Percentiles rank a stretch among this genome's conserved stretches.
Evolutionary conservation across 768 basidiomycete species (phyloP).

Genomic region (Boletus rubropictus): DNA sequence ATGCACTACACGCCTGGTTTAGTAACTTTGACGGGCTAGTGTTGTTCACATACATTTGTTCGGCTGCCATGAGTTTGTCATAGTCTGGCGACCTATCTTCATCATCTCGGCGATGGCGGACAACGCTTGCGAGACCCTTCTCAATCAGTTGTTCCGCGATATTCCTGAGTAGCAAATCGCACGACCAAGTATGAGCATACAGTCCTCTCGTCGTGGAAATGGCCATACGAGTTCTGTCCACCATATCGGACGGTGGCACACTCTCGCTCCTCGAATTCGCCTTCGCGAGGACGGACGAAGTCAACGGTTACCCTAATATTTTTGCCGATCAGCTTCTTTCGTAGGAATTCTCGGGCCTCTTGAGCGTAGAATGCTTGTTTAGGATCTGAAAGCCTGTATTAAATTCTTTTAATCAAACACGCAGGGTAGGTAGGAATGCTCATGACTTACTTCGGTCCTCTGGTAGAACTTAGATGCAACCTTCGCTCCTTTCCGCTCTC

Average conservation of each 20-base stretch:
- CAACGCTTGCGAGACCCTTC: conserved; percentile 82
- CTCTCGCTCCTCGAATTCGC: conserved; percentile 90
- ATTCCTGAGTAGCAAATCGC: conserved; percentile 47
- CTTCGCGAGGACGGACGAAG: conserved; percentile 86
- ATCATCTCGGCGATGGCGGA: conserved; percentile 91
- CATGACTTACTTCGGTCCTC: conserved; percentile 66
- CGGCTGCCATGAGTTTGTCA: conserved; percentile 92
- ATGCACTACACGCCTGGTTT: conserved; percentile 49
- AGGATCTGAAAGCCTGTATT: conserved; percentile 67
- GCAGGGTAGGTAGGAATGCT: neutral
- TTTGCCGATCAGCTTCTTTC: conserved; percentile 90
- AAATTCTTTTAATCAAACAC: conserved; percentile 3
- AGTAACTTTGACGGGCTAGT: neutral
- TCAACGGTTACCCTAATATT: conserved; percentile 78
- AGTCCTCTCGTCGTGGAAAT: neutral
- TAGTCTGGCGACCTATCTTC: conserved; percentile 95
- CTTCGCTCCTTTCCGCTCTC: conserved; percentile 71
- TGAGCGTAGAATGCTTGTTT: conserved; percentile 84
- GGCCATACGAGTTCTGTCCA: conserved; percentile 64
- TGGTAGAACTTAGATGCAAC: conserved; percentile 82
- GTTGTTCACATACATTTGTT: conserved; percentile 69
- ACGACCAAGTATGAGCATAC: conserved; percentile 4
- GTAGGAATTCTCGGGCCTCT: conserved; percentile 89
- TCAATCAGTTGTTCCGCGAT: conserved; percentile 91
- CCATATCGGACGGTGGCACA: conserved; percentile 87